Base-by-base conservation (phyloP, 257 asterid genomes). In the Primulina eburnea region DNA sequence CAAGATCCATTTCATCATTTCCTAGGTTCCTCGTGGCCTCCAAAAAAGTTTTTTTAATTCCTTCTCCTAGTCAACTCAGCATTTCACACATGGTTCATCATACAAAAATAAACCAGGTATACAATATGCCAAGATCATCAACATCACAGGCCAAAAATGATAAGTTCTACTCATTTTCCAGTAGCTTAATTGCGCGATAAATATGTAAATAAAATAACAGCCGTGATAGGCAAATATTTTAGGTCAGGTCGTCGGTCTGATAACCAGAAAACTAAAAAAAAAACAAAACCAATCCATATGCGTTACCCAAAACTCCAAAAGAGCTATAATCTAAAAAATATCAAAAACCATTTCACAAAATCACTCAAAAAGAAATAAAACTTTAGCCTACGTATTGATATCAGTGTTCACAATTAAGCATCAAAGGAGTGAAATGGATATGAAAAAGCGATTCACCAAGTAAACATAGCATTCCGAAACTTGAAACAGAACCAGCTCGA, bases 401-500 rank as follows among this genome's bases (percentile, higher is more conserved):
- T 52, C 20, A 61, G 70, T 16, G 8, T 38, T 38, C 47, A 38
- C 14, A 38, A 38, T 38, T 9, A 26, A 35, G 6, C 63, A 74
- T 47, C 37, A 47, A 43, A 62, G 61, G 47, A 32, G 12, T 5
- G 29, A 72, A 38, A 35, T 38, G 57, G 34, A 38, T n/a, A 37
- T 40, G n/a, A 58, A 67, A 35, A 40, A 29, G 64, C 30, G 72
- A 34, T 59, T 82, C 86, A 91, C 97, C 92, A 91, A 72, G 81
- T 91, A 91, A 60, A 91, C 97, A 76, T 89, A 91, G 81, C 95
- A 89, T 81, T 89, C 97, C 59, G 96, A 63, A 53, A 89, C 96
- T 83, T 91, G 96, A 83, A 87, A 91, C 59, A 87, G 85, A 75
- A 85, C 77, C 55, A 89, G 78, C 82, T 91, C 95, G 60, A 86